Percentiles rank a stretch among this genome's conserved stretches.
Evolutionary conservation across 257 asterid species (phyloP).

Genomic region (Primulina eburnea): DNA sequence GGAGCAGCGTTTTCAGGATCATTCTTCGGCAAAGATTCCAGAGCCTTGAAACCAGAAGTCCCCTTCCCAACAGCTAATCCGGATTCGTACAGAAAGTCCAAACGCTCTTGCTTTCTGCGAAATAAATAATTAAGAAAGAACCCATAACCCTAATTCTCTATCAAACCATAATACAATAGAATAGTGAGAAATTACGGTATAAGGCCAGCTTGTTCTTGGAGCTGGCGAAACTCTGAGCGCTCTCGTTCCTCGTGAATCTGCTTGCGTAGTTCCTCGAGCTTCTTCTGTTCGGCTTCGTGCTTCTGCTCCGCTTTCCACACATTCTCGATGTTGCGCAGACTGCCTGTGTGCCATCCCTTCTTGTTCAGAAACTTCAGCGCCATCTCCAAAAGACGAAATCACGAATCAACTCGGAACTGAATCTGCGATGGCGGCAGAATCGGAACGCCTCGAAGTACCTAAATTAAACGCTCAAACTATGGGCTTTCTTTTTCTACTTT

Average conservation of each 20-base stretch:
- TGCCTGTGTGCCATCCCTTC: constrained; percentile 99
- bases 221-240: constrained; percentile 87
- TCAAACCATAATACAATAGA: not conserved
- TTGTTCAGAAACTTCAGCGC: constrained; percentile 91
- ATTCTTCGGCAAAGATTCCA: constrained; percentile 60
- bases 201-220: constrained; percentile 91
- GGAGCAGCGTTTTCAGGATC: constrained; percentile 49
- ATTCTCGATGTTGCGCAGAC: constrained; percentile 93
- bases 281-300: constrained; percentile 87
- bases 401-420: too few species aligned
- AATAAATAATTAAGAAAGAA: not conserved
- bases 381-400: constrained; percentile 29
- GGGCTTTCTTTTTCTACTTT: too few species aligned
- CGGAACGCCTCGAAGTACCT: too few species aligned
- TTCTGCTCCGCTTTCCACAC: constrained; percentile 99
- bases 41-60: constrained; percentile 71
- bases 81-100: constrained; percentile 90
- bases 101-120: constrained; percentile 79
- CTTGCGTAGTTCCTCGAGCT: constrained; percentile 89
- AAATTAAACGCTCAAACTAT: too few species aligned
- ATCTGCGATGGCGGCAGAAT: too few species aligned
- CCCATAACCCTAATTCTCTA: constrained; percentile 18
- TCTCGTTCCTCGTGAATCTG: constrained; percentile 93
- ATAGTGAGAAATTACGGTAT: constrained; percentile 47
- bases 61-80: constrained; percentile 94